A percentile compares a stretch with the other conserved stretches of the same genome.
These are phyloP conservation scores for Diaporthe ampelina DNA, from an alignment of 2,329 filamentous ascomycete genomes.

Conservation along the genomic window DNA sequence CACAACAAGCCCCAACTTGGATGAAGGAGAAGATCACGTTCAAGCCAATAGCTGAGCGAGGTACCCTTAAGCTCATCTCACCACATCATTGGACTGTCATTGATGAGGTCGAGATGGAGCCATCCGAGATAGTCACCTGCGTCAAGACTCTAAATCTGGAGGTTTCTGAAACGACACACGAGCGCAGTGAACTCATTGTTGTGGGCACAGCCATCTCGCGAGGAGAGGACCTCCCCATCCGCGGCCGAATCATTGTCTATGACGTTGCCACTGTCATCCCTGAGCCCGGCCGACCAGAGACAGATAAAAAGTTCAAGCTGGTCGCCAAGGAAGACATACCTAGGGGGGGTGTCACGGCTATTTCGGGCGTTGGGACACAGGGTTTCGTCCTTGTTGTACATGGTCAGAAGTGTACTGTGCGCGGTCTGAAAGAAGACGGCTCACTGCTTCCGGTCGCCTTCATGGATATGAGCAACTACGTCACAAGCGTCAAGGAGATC, in stretches of 20 bases:
- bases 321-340: conserved; percentile 90
- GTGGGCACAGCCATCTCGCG: conserved; percentile 89
- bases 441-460: conserved; percentile 94
- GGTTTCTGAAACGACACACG: conserved; percentile 90
- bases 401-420: conserved; percentile 97
- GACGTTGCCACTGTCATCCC: conserved; percentile 94
- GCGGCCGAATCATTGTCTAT: conserved; percentile 89
- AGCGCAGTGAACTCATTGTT: conserved; percentile 84
- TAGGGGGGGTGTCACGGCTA: conserved; percentile 90
- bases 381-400: conserved; percentile 92
- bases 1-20: conserved; percentile 60
- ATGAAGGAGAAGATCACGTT: conserved; percentile 76
- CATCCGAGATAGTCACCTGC: conserved; percentile 82
- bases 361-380: conserved; percentile 88
- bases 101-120: conserved; percentile 80
- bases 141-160: conserved; percentile 89
- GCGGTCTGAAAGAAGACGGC: conserved; percentile 95
- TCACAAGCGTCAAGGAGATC: conserved; percentile 87
- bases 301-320: conserved; percentile 86
- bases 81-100: conserved; percentile 84
- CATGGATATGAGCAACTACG: conserved; percentile 96
- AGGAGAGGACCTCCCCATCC: conserved; percentile 90
- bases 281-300: conserved; percentile 87
- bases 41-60: conserved; percentile 78
- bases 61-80: conserved; percentile 83